phyloP scores from a whole-genome alignment of 805 yeast species.

The Wickerhamomyces xylosicus region DNA sequence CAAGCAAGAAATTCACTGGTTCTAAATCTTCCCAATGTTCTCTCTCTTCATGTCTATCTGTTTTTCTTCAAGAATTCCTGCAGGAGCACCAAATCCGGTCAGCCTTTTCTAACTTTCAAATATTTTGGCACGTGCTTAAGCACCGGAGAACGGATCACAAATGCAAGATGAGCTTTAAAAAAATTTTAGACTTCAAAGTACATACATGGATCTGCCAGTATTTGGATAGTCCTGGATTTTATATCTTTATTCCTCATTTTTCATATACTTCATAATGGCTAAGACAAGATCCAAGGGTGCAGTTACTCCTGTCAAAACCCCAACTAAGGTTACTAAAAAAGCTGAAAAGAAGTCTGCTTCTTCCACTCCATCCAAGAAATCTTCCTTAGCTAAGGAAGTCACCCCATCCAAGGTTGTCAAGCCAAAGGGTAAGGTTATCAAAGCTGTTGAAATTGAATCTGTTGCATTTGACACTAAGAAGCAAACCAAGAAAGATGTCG shows the following conservation, averaged over 20 bases:
- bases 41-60: too few species aligned
- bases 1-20: too few species aligned
- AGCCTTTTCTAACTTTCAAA: too few species aligned
- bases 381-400: constrained; percentile 1
- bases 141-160: too few species aligned
- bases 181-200: too few species aligned
- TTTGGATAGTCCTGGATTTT: neutral
- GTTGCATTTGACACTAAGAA: constrained; percentile 6
- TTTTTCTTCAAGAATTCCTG: too few species aligned
- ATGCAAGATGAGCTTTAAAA: too few species aligned
- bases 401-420: constrained; percentile 3
- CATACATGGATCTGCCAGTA: too few species aligned
- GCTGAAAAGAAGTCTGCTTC: constrained; percentile 5
- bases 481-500: constrained; percentile 3
- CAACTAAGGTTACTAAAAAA: constrained; percentile 4
- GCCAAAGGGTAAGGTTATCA: constrained; percentile 20
- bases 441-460: constrained; percentile 12
- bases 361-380: constrained; percentile 11
- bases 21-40: too few species aligned
- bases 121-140: too few species aligned
- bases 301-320: constrained; percentile 2
- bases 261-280: constrained; percentile 1
- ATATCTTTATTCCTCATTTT: constrained; percentile 2
- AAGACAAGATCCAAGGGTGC: constrained; percentile 1
- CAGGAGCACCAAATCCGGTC: too few species aligned